These are phyloP conservation scores for Acanthamoeba sp. DNA, from an alignment of 208 protist species.

Conservation along the genomic window DNA sequence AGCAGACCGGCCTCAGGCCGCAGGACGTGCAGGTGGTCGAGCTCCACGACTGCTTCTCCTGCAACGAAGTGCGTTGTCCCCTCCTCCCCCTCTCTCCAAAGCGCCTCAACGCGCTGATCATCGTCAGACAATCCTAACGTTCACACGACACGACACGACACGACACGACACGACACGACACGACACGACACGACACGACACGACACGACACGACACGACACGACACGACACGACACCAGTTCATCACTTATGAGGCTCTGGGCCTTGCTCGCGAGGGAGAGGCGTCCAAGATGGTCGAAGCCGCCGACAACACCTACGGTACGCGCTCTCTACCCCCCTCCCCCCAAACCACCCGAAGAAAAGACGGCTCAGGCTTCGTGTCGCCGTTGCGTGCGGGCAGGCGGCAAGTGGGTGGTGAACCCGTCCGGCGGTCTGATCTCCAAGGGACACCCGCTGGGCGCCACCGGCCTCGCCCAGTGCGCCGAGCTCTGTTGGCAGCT, in stretches of 20 bases:
- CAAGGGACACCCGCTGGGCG: constrained; percentile 83
- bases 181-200: too few relatives aligned
- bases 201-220: too few relatives aligned
- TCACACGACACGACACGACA: too few relatives aligned
- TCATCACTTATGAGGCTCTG: constrained; percentile 80
- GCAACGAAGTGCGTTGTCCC: constrained; percentile 81
- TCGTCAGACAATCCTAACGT: too few relatives aligned
- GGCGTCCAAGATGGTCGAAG: constrained; percentile 78
- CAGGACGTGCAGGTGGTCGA: constrained; percentile 84
- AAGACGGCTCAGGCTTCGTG: background rate
- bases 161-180: too few relatives aligned
- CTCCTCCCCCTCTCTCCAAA: background rate
- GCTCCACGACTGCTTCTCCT: constrained; percentile 85
- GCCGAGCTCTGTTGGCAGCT: constrained; percentile 81
- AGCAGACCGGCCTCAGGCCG: constrained; percentile 57
- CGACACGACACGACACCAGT: background rate
- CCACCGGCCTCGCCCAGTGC: constrained; percentile 78
- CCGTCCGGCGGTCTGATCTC: constrained; percentile 83
- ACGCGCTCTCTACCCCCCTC: background rate
- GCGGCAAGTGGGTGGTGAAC: constrained; percentile 85
- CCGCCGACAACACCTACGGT: constrained; percentile 83
- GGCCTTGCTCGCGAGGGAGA: constrained; percentile 75
- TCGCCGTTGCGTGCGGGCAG: background rate
- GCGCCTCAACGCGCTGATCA: too few relatives aligned
- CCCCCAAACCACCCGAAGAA: background rate